Percentiles rank a stretch among this genome's conserved stretches.
Conservation (phyloP, 495 filamentous ascomycete species). For the Aspergillus heteromorphus region DNA sequence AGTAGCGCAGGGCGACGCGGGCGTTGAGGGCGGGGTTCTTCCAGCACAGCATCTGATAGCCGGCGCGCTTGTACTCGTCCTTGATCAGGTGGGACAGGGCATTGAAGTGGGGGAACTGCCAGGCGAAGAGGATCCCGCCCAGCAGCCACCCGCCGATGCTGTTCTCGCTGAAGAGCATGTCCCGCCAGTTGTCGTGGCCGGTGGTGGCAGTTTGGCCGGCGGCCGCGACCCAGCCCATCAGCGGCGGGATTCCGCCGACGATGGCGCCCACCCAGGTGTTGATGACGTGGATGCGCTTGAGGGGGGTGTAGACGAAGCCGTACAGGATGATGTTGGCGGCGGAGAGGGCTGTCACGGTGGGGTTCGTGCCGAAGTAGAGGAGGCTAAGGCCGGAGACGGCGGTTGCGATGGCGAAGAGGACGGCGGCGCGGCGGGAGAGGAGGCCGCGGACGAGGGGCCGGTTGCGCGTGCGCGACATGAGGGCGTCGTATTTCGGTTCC, state of each 20-base stretch:
- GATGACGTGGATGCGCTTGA: slow-evolving; percentile 79
- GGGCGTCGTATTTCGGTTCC: slow-evolving; percentile 82
- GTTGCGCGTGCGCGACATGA: slow-evolving; percentile 87
- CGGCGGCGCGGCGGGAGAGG: slow-evolving; percentile 66
- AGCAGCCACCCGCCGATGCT: slow-evolving; percentile 86
- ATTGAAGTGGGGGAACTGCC: slow-evolving; percentile 99
- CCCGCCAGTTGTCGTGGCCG: slow-evolving; percentile 64
- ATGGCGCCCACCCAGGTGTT: slow-evolving; percentile 96
- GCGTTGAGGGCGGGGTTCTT: slow-evolving; percentile 77
- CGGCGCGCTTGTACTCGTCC: slow-evolving; percentile 82
- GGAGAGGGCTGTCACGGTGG: slow-evolving; percentile 82
- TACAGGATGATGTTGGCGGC: slow-evolving; percentile 83
- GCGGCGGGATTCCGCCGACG: slow-evolving; percentile 86
- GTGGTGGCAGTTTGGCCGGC: slow-evolving; percentile 78
- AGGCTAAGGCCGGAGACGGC: slow-evolving; percentile 60
- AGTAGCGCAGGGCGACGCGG: slow-evolving; percentile 82
- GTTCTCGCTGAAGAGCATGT: slow-evolving; percentile 66
- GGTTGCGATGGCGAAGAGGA: slow-evolving; percentile 70
- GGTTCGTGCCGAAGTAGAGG: slow-evolving; percentile 87
- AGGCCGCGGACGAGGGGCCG: slow-evolving; percentile 82
- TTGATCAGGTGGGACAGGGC: slow-evolving; percentile 79
- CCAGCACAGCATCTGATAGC: slow-evolving; percentile 89
- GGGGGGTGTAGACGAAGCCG: slow-evolving; percentile 83
- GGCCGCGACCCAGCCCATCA: slow-evolving; percentile 98
- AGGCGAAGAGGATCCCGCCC: slow-evolving; percentile 79